phyloP scores from a whole-genome alignment of 306 rosid genomes.

The Aeschynomene evenia region DNA sequence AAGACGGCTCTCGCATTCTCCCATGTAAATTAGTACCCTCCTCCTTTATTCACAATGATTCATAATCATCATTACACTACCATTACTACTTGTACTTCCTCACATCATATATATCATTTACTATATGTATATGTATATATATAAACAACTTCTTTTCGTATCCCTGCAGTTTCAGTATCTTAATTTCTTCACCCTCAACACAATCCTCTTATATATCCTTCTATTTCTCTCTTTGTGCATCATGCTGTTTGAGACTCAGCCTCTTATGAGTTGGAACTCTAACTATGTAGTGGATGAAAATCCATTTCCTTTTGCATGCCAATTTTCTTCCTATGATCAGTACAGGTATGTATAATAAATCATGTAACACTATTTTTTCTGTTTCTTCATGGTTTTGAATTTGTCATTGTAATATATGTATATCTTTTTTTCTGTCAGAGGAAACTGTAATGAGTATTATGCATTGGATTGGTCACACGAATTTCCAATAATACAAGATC shows the following conservation, averaged over 20 bases:
- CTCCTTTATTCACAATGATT: conserved; percentile 25
- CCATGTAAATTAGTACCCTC: conserved; percentile 29
- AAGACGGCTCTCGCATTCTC: conserved; percentile 71
- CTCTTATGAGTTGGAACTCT: conserved; percentile 22
- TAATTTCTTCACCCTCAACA: neutral
- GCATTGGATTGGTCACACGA: conserved; percentile 40
- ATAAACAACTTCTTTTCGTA: conserved; percentile 10
- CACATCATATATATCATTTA: too few species aligned
- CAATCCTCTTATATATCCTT: neutral
- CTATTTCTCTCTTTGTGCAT: neutral
- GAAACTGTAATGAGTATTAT: conserved; percentile 4
- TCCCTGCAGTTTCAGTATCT: too few species aligned
- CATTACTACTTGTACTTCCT: neutral
- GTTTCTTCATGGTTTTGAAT: neutral
- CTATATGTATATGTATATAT: too few species aligned
- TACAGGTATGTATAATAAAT: conserved; percentile 46
- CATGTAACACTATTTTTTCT: neutral
- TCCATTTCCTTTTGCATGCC: conserved; percentile 26
- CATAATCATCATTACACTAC: conserved; percentile 16
- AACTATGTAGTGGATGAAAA: conserved; percentile 32
- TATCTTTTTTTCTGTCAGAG: conserved; percentile 4
- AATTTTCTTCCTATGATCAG: conserved; percentile 13
- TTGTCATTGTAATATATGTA: too few species aligned
- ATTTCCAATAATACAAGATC: conserved; percentile 32
- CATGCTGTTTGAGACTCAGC: conserved; percentile 30